Conservation (phyloP, 2,329 filamentous ascomycete genomes). For the Lecanoromycetidae sp. region DNA sequence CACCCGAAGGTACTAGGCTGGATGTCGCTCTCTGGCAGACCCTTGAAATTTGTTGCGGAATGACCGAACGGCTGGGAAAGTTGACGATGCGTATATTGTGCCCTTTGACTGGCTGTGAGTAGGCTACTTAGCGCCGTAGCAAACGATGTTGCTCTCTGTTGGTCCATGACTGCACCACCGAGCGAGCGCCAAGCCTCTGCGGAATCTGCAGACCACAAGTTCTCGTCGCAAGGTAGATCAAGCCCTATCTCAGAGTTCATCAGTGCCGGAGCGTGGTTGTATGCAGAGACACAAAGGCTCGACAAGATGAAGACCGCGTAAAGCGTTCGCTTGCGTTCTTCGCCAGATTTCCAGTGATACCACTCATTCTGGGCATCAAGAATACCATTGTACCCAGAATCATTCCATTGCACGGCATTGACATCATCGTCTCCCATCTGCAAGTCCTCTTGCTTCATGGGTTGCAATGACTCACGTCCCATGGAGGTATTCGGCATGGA, state of each 20-base stretch:
- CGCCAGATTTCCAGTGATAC: slow-evolving; percentile 75
- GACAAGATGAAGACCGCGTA: slow-evolving; percentile 87
- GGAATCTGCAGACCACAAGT: slow-evolving; percentile 73
- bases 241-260: slow-evolving; percentile 88
- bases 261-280: slow-evolving; percentile 81
- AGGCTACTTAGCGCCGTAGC: slow-evolving; percentile 70
- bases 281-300: slow-evolving; percentile 78
- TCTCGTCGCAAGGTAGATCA: slow-evolving; percentile 84
- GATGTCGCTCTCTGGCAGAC: slow-evolving; percentile 50
- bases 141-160: slow-evolving; percentile 64
- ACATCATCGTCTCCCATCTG: slow-evolving; percentile 41
- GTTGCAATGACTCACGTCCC: slow-evolving; percentile 27
- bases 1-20: slow-evolving; percentile 86
- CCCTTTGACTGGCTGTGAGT: slow-evolving; percentile 61
- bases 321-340: slow-evolving; percentile 86
- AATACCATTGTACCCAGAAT: slow-evolving; percentile 23
- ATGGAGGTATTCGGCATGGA: slow-evolving; percentile 24
- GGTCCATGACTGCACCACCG: slow-evolving; percentile 58
- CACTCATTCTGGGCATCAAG: slow-evolving; percentile 46
- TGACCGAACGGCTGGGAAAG: slow-evolving; percentile 31
- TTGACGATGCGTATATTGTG: slow-evolving; percentile 31
- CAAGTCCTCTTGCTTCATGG: slow-evolving; percentile 38
- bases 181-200: slow-evolving; percentile 68
- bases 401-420: slow-evolving; percentile 32
- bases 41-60: slow-evolving; percentile 34